A percentile compares a stretch with the other conserved stretches of the same genome.
Conservation (phyloP, 495 filamentous ascomycete genomes). For the Aspergillus conjunctus region DNA sequence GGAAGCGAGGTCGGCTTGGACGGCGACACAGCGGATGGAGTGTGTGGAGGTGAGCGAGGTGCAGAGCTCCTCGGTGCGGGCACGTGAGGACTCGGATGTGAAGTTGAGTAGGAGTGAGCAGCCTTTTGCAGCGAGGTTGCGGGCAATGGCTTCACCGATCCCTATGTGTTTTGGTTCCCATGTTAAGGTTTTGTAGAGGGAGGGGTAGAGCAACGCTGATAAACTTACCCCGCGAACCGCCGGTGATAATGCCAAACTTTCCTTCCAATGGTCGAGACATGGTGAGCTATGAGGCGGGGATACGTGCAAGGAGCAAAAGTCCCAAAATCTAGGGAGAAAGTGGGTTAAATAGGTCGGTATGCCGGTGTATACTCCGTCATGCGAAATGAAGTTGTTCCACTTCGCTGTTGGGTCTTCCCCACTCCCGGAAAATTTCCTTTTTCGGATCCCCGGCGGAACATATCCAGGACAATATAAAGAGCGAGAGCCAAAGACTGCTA, state of each 20-base stretch:
- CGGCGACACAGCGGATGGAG: slow-evolving; percentile 46
- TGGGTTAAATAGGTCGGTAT: slow-evolving; percentile 20
- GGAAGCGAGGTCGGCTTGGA: slow-evolving; percentile 61
- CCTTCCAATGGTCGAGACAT: slow-evolving; percentile 53
- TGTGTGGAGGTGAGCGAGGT: slow-evolving; percentile 40
- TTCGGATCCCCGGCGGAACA: slow-evolving; percentile 15
- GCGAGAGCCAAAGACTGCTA: neutral
- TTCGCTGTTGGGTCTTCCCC: slow-evolving; percentile 10
- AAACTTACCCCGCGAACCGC: slow-evolving; percentile 66
- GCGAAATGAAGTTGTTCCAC: slow-evolving; percentile 1
- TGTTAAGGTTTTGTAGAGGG: slow-evolving; percentile 2
- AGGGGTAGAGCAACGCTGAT: slow-evolving; percentile 6
- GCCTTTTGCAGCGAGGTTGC: slow-evolving; percentile 76
- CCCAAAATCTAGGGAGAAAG: slow-evolving; percentile 2
- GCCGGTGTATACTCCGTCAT: neutral
- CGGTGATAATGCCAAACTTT: slow-evolving; percentile 78
- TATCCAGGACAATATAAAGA: neutral
- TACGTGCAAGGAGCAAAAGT: slow-evolving; percentile 10
- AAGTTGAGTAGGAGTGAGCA: slow-evolving; percentile 70
- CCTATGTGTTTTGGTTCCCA: slow-evolving; percentile 50
- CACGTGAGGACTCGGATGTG: slow-evolving; percentile 60
- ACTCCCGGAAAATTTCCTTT: slow-evolving; percentile 24
- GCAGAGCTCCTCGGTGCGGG: slow-evolving; percentile 47
- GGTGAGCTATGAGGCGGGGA: slow-evolving; percentile 18
- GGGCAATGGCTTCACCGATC: slow-evolving; percentile 82